Conservation (phyloP, 306 rosid genomes). For the Cercis canadensis region DNA sequence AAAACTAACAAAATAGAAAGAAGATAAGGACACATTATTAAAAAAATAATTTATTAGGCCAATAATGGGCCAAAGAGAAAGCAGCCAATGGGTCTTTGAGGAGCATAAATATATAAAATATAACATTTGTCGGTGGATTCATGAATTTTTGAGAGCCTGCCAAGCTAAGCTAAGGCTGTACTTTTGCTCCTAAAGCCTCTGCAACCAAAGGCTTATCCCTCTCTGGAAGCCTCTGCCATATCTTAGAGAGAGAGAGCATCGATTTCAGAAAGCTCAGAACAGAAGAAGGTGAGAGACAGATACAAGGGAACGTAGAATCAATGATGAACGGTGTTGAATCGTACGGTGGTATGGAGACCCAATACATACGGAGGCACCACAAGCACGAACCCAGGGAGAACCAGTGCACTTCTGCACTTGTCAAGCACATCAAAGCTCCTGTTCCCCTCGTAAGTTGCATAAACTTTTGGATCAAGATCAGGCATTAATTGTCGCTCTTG, state of each 20-base stretch:
- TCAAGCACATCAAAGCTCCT: slow-evolving; percentile 88
- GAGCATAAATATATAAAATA: slow-evolving; percentile 30
- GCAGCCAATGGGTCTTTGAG: slow-evolving; percentile 6
- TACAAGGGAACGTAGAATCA: neutral
- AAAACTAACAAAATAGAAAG: neutral
- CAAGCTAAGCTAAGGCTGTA: slow-evolving; percentile 53
- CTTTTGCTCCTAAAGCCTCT: slow-evolving; percentile 30
- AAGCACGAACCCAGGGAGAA: slow-evolving; percentile 68
- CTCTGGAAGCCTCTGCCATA: slow-evolving; percentile 40
- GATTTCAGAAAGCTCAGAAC: neutral
- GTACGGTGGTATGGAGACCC: slow-evolving; percentile 60
- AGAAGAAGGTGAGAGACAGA: neutral
- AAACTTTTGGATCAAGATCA: neutral
- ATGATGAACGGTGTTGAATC: slow-evolving; percentile 64
- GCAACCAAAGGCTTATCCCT: slow-evolving; percentile 41
- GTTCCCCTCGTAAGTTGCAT: slow-evolving; percentile 70
- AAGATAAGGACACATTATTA: neutral
- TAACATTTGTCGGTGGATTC: slow-evolving; percentile 66
- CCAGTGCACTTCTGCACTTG: slow-evolving; percentile 93
- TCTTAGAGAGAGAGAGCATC: slow-evolving; percentile 9
- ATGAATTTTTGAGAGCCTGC: slow-evolving; percentile 47
- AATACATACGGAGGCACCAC: slow-evolving; percentile 88
- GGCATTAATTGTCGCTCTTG: neutral
- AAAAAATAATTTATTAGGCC: neutral
- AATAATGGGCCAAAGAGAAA: slow-evolving; percentile 24